phyloP scores from a whole-genome alignment of 2,329 filamentous ascomycete genomes.

The Fusarium bulbicola region DNA sequence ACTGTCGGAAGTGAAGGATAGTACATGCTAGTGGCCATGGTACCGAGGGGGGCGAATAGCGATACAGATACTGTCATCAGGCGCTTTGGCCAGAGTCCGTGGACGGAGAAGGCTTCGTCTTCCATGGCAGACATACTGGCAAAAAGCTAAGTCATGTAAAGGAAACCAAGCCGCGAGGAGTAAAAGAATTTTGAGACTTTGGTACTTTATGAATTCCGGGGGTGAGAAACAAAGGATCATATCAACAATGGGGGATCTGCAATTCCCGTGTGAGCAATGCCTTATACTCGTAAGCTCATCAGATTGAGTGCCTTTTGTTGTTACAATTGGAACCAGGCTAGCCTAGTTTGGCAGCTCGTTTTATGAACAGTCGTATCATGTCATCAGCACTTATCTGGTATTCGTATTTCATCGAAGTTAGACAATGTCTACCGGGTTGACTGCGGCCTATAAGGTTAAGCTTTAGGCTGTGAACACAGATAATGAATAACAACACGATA shows the following conservation, averaged over 20 bases:
- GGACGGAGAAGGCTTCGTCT: not conserved
- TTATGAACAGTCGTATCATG: not conserved
- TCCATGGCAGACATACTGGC: not conserved
- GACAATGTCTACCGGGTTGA: too few relatives aligned
- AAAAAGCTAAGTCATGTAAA: accelerated
- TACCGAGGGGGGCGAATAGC: not conserved
- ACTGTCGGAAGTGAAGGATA: not conserved
- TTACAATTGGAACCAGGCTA: not conserved
- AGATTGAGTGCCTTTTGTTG: not conserved
- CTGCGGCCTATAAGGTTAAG: too few relatives aligned
- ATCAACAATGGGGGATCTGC: not conserved
- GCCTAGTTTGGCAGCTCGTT: not conserved
- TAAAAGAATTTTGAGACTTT: accelerated
- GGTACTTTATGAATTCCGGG: accelerated
- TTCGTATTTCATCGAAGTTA: not conserved
- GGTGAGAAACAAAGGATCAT: not conserved
- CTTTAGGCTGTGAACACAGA: too few relatives aligned
- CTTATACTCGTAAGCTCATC: not conserved
- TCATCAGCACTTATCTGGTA: not conserved
- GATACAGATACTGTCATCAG: not conserved
- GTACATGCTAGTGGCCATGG: not conserved
- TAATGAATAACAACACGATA: too few relatives aligned
- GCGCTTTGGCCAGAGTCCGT: not conserved
- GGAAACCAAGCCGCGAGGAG: accelerated
- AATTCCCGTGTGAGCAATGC: not conserved